Conservation (phyloP, 257 asterid species). For the Echites panduratus region DNA sequence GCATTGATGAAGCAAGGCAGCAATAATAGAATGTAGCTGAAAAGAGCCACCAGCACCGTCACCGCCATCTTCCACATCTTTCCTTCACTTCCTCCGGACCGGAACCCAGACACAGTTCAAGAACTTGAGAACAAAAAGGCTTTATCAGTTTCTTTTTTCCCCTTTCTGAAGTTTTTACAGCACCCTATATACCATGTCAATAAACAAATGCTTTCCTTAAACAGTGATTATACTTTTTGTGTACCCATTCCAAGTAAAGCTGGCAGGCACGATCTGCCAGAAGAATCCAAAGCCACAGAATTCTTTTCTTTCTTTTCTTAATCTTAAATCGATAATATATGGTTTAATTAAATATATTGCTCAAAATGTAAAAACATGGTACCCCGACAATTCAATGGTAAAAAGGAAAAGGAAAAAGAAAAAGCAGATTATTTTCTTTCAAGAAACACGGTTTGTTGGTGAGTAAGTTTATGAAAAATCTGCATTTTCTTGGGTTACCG, state of each 20-base stretch:
- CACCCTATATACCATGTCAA: slow-evolving; percentile 1
- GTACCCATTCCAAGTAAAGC: slow-evolving; percentile 56
- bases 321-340: background rate
- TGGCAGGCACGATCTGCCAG: slow-evolving; percentile 94
- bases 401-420: background rate
- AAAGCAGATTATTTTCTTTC: background rate
- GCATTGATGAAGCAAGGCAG: slow-evolving; percentile 21
- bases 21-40: slow-evolving; percentile 31
- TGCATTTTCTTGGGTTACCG: background rate
- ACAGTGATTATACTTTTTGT: slow-evolving; percentile 30
- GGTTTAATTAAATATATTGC: background rate
- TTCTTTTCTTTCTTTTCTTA: slow-evolving; percentile 26
- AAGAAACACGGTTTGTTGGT: background rate
- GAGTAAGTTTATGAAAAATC: no score
- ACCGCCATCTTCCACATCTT: slow-evolving; percentile 33
- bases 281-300: slow-evolving; percentile 89
- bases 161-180: background rate
- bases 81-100: slow-evolving; percentile 12
- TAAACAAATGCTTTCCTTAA: slow-evolving; percentile 22
- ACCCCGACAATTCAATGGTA: background rate
- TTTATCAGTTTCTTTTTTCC: slow-evolving; percentile 19
- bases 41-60: slow-evolving; percentile 30
- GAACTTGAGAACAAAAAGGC: slow-evolving; percentile 28
- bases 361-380: background rate
- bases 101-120: slow-evolving; percentile 20